A percentile compares a stretch with the other conserved stretches of the same genome.
phyloP scores from a whole-genome alignment of 352 stramenopile species.

The Phytophthora gonapodyides region DNA sequence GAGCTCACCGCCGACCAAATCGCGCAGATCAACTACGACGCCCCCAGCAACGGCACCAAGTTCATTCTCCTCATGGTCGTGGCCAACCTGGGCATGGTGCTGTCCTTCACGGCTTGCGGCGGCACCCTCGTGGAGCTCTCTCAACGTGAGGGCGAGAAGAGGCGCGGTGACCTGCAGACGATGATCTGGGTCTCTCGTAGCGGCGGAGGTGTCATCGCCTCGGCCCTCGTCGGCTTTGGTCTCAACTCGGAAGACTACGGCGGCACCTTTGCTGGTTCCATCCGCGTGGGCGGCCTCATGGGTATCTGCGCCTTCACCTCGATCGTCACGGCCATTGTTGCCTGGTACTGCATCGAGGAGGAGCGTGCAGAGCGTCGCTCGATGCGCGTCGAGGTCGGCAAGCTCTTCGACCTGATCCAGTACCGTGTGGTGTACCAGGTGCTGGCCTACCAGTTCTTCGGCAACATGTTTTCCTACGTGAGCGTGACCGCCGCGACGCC shows the following conservation, averaged over 20 bases:
- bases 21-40: slow-evolving; percentile 49
- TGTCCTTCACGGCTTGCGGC: slow-evolving; percentile 54
- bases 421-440: slow-evolving; percentile 58
- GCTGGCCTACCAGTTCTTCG: slow-evolving; percentile 62
- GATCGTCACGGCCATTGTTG: slow-evolving; percentile 39
- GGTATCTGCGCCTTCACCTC: slow-evolving; percentile 40
- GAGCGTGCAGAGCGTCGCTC: slow-evolving; percentile 30
- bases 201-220: slow-evolving; percentile 45
- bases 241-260: slow-evolving; percentile 64
- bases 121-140: slow-evolving; percentile 64
- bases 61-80: slow-evolving; percentile 63
- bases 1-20: slow-evolving; percentile 50
- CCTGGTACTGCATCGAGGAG: slow-evolving; percentile 63
- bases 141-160: slow-evolving; percentile 56
- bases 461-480: slow-evolving; percentile 56
- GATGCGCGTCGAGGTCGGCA: slow-evolving; percentile 28
- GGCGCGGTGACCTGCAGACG: slow-evolving; percentile 58
- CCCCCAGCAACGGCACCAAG: slow-evolving; percentile 46
- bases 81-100: slow-evolving; percentile 57
- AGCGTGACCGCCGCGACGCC: slow-evolving; percentile 45
- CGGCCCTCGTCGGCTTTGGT: slow-evolving; percentile 56
- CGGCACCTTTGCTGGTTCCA: slow-evolving; percentile 49
- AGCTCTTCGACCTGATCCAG: slow-evolving; percentile 62
- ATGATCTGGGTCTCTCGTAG: slow-evolving; percentile 56
- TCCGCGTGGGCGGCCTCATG: slow-evolving; percentile 64